phyloP scores from a whole-genome alignment of 352 stramenopile species.

The Pythium monospermum region DNA sequence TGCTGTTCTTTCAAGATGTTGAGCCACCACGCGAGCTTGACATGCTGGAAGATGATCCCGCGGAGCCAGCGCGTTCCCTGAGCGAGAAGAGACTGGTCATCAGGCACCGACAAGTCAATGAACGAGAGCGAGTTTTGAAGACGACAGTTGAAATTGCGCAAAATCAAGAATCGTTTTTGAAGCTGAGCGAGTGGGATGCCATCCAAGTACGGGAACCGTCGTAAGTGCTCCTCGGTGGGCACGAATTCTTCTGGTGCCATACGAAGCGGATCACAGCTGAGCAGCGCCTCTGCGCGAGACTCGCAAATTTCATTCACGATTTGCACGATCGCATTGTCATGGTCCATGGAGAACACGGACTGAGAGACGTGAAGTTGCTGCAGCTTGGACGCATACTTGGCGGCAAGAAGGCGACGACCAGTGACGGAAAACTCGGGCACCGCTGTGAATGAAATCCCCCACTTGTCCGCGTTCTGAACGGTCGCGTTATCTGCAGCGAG shows the following conservation, averaged over 20 bases:
- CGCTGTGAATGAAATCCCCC: conserved; percentile 82
- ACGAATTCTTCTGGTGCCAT: conserved; percentile 80
- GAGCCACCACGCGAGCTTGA: conserved; percentile 87
- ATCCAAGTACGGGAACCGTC: conserved; percentile 39
- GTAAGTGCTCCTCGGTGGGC: conserved; percentile 59
- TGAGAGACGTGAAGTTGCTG: conserved; percentile 61
- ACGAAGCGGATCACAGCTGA: conserved; percentile 79
- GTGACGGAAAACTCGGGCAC: conserved; percentile 84
- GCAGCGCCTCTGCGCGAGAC: conserved; percentile 57
- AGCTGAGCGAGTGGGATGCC: conserved; percentile 47
- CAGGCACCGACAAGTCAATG: conserved; percentile 72
- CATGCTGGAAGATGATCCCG: conserved; percentile 79
- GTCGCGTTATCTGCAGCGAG: conserved; percentile 9
- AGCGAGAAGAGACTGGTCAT: conserved; percentile 58
- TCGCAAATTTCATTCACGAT: conserved; percentile 86
- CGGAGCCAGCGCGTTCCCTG: conserved; percentile 52
- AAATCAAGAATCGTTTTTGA: conserved; percentile 76
- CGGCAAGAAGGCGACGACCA: conserved; percentile 58
- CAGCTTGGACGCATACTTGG: conserved; percentile 65
- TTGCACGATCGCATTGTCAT: conserved; percentile 71
- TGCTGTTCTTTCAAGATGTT: conserved; percentile 86
- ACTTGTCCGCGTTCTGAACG: conserved; percentile 51
- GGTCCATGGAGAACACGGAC: conserved; percentile 50
- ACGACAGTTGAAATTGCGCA: conserved; percentile 86
- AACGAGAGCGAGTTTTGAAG: conserved; percentile 83